Evolutionary conservation across 345 rosid genomes (phyloP).

Genomic region (Trapa incisa): DNA sequence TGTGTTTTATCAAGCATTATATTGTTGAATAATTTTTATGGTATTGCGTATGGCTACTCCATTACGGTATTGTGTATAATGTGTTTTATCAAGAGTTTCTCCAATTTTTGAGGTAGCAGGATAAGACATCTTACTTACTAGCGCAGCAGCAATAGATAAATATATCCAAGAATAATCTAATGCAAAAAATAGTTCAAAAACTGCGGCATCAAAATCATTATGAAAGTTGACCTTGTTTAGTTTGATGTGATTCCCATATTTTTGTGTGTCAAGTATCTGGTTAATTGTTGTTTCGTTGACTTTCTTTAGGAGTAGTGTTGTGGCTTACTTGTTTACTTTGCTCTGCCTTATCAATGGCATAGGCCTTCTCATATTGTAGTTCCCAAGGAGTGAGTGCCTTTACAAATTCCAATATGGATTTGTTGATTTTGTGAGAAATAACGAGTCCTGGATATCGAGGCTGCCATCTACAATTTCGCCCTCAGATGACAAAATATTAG

Average conservation of each 20-base stretch:
- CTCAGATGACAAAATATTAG: constrained; percentile 47
- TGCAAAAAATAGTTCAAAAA: too few species aligned
- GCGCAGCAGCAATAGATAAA: neutral
- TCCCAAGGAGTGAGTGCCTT: constrained; percentile 28
- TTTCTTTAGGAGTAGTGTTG: neutral
- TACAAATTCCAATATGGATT: constrained; percentile 27
- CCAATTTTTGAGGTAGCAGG: neutral
- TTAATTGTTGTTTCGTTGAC: too few species aligned
- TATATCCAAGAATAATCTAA: too few species aligned
- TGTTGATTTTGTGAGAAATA: constrained; percentile 35
- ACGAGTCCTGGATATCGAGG: constrained; percentile 25
- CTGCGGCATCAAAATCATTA: too few species aligned
- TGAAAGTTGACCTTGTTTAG: neutral
- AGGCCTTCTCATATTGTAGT: constrained; percentile 56
- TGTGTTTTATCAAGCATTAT: neutral
- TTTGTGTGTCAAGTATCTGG: too few species aligned
- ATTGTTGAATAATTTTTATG: neutral
- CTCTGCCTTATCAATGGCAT: constrained; percentile 19
- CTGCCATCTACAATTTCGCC: constrained; percentile 54
- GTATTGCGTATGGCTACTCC: neutral
- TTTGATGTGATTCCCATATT: neutral
- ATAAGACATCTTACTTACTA: neutral
- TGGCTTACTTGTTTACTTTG: neutral
- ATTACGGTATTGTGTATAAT: neutral
- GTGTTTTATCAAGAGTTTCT: neutral